Base-by-base conservation (phyloP, 73 alveolate species). In the Paramecium octaurelia region DNA sequence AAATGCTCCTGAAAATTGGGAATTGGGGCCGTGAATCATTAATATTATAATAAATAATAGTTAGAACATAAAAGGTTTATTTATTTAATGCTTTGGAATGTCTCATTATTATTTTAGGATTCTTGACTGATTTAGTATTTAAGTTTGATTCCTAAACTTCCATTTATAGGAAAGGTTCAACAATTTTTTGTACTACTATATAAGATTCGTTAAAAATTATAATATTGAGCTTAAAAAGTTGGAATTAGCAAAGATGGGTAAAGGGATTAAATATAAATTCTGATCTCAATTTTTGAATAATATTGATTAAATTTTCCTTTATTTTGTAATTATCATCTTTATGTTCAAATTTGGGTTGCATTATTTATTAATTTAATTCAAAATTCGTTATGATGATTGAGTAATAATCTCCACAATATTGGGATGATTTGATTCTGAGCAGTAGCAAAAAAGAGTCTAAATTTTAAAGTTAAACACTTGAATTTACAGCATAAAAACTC, bases 21-120 rank as follows among this genome's bases (percentile, higher is more conserved):
- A 42, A 80, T 80, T 80, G 4, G 91, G 91, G 12, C 91, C 91
- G 54, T 80, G 91, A 80, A 40, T 80, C 91, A 80, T 80, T 12
- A 12, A 38, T 18, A 43, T 23, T 80, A 46, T 36, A 43, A 80
- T 21, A 12, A 73, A 35, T 38, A 64, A 64, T 31, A 64, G 27
- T 64, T 31, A 27, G 9, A 11, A 29, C 77, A 3, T 14, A 64
- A 7, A 27, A 64, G 8, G 31, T 27, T 64, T 12, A 64, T 9
- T 31, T 27, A 31, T 64, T 64, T 14, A 27, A 5, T 64, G 48
- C 44, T 11, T 1, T 1, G 0, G 9, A 64, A 34, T 27, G 29
- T 64, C 10, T 64, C 11, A 8, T 14, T 27, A 27, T 27, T 24
- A 27, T 60, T 27, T 64, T 64, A 64, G 0, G 44, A 24, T 27